Evolutionary conservation across 139 green algal genomes (phyloP), one percentile per base, ranked within the genome.

Genomic region (Volvox africanus): DNA sequence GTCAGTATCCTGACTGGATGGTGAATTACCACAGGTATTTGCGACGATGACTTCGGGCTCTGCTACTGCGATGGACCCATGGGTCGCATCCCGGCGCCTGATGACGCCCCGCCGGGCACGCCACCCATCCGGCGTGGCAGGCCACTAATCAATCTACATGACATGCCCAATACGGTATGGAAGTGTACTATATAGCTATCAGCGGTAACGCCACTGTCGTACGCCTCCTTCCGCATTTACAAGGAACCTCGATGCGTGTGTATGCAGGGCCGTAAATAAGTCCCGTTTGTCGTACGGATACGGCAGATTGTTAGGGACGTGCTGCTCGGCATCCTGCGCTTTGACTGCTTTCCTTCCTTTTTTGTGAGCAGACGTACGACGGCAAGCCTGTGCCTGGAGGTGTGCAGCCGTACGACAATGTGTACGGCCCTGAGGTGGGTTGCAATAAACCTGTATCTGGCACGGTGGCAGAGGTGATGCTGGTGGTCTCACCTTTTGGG

Each of bases 51-150:
- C 69, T 89, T 93, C 20, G 94, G 33, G 6, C 85, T 87, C 2
- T 96, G 94, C 87, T 96, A 92, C 65, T 96, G 94, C 82, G 93
- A 94, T 32, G 92, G 91, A 26, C 91, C 89, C 17, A 86, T 89
- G 28, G 93, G 93, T 0, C 91, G 91, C 61, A 86, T 95, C 22
- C 91, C 91, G 0, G 81, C 93, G 30, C 87, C 91, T 0, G 71
- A 79, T 30, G 91, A 86, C 2, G 89, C 91, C 11, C 61, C 89
- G 14, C 85, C 91, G 0, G 93, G 93, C 61, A 93, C 86, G 0
- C 91, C 89, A n/a, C 93, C 93, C 37, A 83, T 94, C 0, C 69
- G 79, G n/a, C 18, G 88, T 0, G 91, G 91, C 9, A 36, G 93
- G 32, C 86, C 89, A 30, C 79, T 95, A 20, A 28, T 88, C 0